Conservation (phyloP, 1,284 basidiomycete genomes). For the Puccinia horiana region DNA sequence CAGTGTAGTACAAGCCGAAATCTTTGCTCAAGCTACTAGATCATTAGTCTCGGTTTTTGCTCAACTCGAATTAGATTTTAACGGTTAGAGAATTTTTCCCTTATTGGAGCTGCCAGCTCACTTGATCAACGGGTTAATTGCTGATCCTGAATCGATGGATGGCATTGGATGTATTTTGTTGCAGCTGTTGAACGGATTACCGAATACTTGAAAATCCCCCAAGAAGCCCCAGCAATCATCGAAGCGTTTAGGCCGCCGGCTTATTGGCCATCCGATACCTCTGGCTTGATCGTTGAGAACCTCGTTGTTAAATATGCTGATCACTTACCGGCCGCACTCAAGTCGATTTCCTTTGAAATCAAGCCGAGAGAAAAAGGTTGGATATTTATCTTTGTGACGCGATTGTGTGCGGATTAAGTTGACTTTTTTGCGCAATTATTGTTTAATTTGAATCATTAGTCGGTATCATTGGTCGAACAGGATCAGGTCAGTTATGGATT, state of each 20-base stretch:
- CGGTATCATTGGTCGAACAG: constrained; percentile 26
- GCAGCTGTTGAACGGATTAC: constrained; percentile 54
- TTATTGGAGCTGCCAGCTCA: neutral
- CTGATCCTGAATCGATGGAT: neutral
- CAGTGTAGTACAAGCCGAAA: constrained; percentile 65
- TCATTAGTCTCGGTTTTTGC: constrained; percentile 62
- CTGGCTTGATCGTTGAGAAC: constrained; percentile 51
- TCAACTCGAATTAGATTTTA: constrained; percentile 67
- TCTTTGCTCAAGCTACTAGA: constrained; percentile 70
- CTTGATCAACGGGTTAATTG: neutral
- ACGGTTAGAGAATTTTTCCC: constrained; percentile 43
- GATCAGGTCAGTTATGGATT: constrained; percentile 26
- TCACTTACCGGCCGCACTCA: constrained; percentile 54
- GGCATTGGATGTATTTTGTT: neutral
- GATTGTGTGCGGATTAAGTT: constrained; percentile 1
- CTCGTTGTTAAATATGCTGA: constrained; percentile 53
- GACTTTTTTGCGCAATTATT: neutral
- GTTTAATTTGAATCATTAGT: neutral
- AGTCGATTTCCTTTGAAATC: constrained; percentile 54
- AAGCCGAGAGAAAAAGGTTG: constrained; percentile 53
- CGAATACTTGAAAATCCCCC: constrained; percentile 54
- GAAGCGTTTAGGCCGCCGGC: constrained; percentile 36
- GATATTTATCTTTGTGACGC: neutral
- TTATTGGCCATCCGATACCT: constrained; percentile 48
- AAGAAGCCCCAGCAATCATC: constrained; percentile 51